Evolutionary conservation across 2,329 filamentous ascomycete species (phyloP).

Genomic region (Hypoxylon sp.): DNA sequence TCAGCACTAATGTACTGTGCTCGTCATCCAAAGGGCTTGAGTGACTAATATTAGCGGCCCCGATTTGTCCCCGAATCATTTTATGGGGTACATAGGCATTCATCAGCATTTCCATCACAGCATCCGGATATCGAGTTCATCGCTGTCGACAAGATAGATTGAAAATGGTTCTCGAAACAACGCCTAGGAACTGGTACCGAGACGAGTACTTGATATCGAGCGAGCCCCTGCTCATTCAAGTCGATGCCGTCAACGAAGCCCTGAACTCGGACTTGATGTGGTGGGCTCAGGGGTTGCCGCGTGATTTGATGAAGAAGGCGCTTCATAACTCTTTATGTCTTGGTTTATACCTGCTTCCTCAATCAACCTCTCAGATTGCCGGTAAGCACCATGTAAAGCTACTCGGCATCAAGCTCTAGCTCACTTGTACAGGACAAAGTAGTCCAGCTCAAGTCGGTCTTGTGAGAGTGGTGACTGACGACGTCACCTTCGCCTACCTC

Average conservation of each 20-base stretch:
- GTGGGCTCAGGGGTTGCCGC: constrained; percentile 68
- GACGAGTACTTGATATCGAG: constrained; percentile 72
- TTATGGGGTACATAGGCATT: background rate
- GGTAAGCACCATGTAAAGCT: constrained; percentile 42
- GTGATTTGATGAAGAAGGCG: constrained; percentile 62
- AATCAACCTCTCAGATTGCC: constrained; percentile 51
- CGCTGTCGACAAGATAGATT: constrained; percentile 1
- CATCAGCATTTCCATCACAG: background rate
- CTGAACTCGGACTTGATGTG: constrained; percentile 70
- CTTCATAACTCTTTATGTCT: constrained; percentile 71
- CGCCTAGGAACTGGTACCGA: constrained; percentile 61
- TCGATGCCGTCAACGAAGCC: constrained; percentile 66
- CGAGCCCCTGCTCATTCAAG: constrained; percentile 66
- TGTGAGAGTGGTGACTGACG: constrained; percentile 76
- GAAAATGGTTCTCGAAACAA: constrained; percentile 46
- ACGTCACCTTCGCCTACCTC: constrained; percentile 75
- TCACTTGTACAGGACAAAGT: constrained; percentile 39
- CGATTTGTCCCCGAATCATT: background rate
- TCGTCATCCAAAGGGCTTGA: background rate
- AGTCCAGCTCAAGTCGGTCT: constrained; percentile 62
- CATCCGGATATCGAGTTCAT: background rate
- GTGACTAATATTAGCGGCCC: background rate
- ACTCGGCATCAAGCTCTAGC: background rate
- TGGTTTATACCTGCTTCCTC: constrained; percentile 63
- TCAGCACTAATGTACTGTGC: background rate